Evolutionary conservation across 768 basidiomycete species (phyloP).

Genomic region (Coprinopsis strossmayeri): DNA sequence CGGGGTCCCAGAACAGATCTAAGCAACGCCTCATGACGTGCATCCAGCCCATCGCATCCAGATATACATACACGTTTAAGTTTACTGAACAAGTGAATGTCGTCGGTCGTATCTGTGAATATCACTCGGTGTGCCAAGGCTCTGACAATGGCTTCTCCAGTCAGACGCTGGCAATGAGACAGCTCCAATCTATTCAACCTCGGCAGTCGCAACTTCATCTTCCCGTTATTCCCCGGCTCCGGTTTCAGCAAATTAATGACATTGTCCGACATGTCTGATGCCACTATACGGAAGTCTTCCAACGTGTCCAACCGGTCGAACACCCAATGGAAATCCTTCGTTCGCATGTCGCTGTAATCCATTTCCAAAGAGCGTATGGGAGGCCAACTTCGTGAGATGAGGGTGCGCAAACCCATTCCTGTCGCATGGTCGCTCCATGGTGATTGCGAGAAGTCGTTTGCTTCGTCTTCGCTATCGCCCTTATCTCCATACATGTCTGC

Average conservation of each 20-base stretch:
- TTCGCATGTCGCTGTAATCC: slow-evolving; percentile 80
- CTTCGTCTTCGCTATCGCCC: slow-evolving; percentile 74
- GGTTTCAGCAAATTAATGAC: slow-evolving; percentile 59
- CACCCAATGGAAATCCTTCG: slow-evolving; percentile 69
- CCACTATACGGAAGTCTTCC: slow-evolving; percentile 66
- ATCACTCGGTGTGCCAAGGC: slow-evolving; percentile 42
- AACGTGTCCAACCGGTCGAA: slow-evolving; percentile 51
- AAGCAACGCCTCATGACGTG: slow-evolving; percentile 12
- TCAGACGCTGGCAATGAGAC: slow-evolving; percentile 56
- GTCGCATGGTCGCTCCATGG: slow-evolving; percentile 73
- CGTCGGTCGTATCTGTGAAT: slow-evolving; percentile 25
- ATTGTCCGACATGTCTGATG: slow-evolving; percentile 75
- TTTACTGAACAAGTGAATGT: slow-evolving; percentile 16
- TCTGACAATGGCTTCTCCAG: slow-evolving; percentile 50
- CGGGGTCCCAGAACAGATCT: slow-evolving; percentile 1
- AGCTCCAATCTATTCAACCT: slow-evolving; percentile 45
- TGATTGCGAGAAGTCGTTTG: slow-evolving; percentile 67
- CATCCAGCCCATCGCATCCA: slow-evolving; percentile 28
- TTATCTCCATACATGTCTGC: slow-evolving; percentile 33
- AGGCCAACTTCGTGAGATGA: slow-evolving; percentile 55
- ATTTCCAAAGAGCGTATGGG: slow-evolving; percentile 64
- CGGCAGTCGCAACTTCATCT: slow-evolving; percentile 44
- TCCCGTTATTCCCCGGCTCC: slow-evolving; percentile 10
- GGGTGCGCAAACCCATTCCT: slow-evolving; percentile 69
- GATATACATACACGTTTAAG: slow-evolving; percentile 30